Conservation (phyloP, 352 stramenopile genomes). For the Peronospora belbahrii region DNA sequence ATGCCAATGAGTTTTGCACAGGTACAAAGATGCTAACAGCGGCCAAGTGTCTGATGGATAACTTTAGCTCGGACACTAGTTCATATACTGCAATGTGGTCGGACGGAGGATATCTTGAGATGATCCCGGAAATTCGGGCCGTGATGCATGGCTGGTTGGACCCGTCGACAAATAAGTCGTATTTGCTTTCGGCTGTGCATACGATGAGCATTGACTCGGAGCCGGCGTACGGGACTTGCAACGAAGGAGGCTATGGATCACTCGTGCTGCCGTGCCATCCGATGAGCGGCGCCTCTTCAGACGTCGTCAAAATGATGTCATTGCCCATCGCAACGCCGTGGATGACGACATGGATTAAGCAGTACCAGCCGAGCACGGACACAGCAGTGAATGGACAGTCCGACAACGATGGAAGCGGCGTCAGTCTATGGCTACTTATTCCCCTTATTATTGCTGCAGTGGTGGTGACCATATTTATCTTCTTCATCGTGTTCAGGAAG, state of each 20-base stretch:
- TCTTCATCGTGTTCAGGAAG: slow-evolving; percentile 16
- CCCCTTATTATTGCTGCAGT: slow-evolving; percentile 15
- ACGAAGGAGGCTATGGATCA: slow-evolving; percentile 23
- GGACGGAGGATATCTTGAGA: slow-evolving; percentile 18
- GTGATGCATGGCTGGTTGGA: slow-evolving; percentile 24
- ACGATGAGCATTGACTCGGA: slow-evolving; percentile 17
- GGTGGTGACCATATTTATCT: slow-evolving; percentile 1
- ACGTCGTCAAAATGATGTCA: slow-evolving; percentile 21
- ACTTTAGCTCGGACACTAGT: slow-evolving; percentile 19
- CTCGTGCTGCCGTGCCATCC: slow-evolving; percentile 37
- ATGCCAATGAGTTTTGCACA: slow-evolving; percentile 19
- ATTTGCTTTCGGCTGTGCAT: slow-evolving; percentile 25
- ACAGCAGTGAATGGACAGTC: slow-evolving; percentile 12
- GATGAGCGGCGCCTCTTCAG: slow-evolving; percentile 14
- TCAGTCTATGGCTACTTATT: slow-evolving; percentile 19
- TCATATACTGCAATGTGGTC: slow-evolving; percentile 30
- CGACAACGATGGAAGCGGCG: slow-evolving; percentile 6
- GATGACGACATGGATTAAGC: slow-evolving; percentile 25
- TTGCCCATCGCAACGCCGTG: slow-evolving; percentile 15
- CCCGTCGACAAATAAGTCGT: slow-evolving; percentile 18
- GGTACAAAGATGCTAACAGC: slow-evolving; percentile 24
- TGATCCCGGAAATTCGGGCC: slow-evolving; percentile 18
- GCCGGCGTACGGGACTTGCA: slow-evolving; percentile 26
- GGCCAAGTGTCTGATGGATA: slow-evolving; percentile 26
- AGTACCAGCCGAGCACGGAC: slow-evolving; percentile 16